Percentiles rank a stretch among this genome's conserved stretches.
Conservation (phyloP, 78 protist species). For the Pigoraptor vietnamica region DNA sequence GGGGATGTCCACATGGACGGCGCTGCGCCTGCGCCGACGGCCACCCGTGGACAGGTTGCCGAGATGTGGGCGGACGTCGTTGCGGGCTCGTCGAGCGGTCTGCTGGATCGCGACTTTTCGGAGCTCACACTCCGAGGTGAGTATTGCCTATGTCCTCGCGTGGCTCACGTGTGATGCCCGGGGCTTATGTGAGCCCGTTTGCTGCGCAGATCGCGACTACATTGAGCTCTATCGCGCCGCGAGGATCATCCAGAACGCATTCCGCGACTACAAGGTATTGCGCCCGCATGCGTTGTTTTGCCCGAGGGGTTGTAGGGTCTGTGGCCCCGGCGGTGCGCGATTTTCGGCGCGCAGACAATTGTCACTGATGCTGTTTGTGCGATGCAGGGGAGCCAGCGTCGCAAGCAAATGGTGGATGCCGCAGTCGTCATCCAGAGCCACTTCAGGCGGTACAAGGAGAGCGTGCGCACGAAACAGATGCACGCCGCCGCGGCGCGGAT, state of each 20-base stretch:
- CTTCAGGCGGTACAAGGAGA: not conserved
- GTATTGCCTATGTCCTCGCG: too few species aligned
- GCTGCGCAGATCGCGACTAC: not conserved
- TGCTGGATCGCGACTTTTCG: not conserved
- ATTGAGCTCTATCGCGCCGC: not conserved
- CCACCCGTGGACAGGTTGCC: not conserved
- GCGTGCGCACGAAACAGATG: not conserved
- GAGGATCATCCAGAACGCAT: not conserved
- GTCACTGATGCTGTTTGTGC: not conserved
- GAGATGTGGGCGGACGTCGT: not conserved
- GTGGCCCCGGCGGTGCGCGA: too few species aligned
- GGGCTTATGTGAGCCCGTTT: not conserved
- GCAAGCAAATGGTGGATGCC: not conserved
- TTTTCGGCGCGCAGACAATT: too few species aligned
- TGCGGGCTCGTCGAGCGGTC: not conserved
- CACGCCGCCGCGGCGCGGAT: not conserved
- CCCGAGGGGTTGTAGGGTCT: too few species aligned
- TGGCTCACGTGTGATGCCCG: too few species aligned
- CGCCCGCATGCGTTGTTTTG: not conserved
- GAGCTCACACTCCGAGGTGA: not conserved
- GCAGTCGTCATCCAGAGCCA: not conserved
- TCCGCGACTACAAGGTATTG: not conserved
- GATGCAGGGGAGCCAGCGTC: not conserved
- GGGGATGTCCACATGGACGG: not conserved
- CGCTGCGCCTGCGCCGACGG: not conserved